Base-by-base conservation (phyloP, 2,329 filamentous ascomycete genomes). In the Phyllosticta capitalensis region DNA sequence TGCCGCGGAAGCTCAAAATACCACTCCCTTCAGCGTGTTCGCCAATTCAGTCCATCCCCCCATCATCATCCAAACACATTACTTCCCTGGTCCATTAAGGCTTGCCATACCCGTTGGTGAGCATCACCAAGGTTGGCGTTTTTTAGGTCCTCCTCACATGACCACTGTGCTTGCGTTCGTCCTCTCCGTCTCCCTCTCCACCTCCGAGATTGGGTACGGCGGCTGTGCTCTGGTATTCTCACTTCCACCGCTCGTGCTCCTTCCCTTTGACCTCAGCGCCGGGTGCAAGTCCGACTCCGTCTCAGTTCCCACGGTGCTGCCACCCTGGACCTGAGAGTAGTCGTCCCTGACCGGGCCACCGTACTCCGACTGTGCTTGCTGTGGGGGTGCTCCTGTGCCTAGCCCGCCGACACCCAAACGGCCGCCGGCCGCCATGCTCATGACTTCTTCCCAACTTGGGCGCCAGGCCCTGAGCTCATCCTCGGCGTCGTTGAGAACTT, bases 401-500 rank as follows among this genome's bases (percentile, higher is more conserved):
- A 79, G 77, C 30, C 75, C 76, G 59, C 76, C 77, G n/a, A 68
- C 65, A 22, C 79, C 79, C 45, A 83, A 68, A n/a, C 38, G 38
- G 17, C 38, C 38, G 26, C 74, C 74, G 9, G 75, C 77, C 6
- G 79, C 77, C 2, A 76, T 71, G 6, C 52, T 38, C 5, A 48
- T 19, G 58, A 87, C 78, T 2, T 82, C 81, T 64, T 83, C 81
- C 12, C 82, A 68, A 24, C 74, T 75, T 26, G 81, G 74, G 59
- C 78, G 74, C 90, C 92, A 97, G 49, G 83, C 81, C 58, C 86
- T 84, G 62, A 99, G 83, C 66, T 95, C 90, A 58, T 90, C 87
- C 74, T 99, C 94, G 50, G 91, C 92, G 63, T 96, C 92, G 68
- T 95, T 94, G 24, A 99, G 83, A 52, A 97, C 83, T 71, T 95